These are phyloP conservation scores for Tanozyma kutaoensis DNA, from an alignment of 805 yeast species.

Conservation along the genomic window DNA sequence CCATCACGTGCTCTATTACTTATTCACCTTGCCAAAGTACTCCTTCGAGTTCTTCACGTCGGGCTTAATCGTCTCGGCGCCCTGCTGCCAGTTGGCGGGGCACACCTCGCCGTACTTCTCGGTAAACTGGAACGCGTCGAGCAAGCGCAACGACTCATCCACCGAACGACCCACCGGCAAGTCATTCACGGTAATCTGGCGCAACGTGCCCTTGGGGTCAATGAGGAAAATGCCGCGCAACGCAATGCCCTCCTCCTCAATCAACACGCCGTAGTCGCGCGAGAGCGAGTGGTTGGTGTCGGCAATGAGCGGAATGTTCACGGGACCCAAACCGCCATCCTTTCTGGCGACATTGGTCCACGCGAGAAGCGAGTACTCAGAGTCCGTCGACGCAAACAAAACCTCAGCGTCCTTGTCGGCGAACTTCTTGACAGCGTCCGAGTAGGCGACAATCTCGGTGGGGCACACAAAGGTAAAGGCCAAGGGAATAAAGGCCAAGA, in stretches of 20 bases:
- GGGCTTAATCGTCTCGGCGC: slow-evolving; percentile 76
- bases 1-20: slow-evolving; percentile 7
- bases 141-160: slow-evolving; percentile 92
- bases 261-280: slow-evolving; percentile 92
- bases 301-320: slow-evolving; percentile 87
- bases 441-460: slow-evolving; percentile 97
- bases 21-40: slow-evolving; percentile 35
- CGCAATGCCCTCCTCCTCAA: slow-evolving; percentile 94
- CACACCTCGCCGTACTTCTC: slow-evolving; percentile 99
- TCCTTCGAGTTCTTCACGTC: slow-evolving; percentile 9
- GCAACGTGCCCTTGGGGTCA: slow-evolving; percentile 87
- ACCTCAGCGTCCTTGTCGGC: slow-evolving; percentile 77
- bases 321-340: slow-evolving; percentile 97
- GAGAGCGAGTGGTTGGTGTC: slow-evolving; percentile 95
- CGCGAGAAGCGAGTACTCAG: slow-evolving; percentile 93
- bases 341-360: slow-evolving; percentile 96
- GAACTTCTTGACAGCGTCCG: slow-evolving; percentile 88
- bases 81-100: slow-evolving; percentile 96
- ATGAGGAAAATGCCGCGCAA: slow-evolving; percentile 97
- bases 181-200: slow-evolving; percentile 97
- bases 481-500: slow-evolving; percentile 93
- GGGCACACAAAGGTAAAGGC: slow-evolving; percentile 99
- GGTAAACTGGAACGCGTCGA: slow-evolving; percentile 99
- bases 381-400: slow-evolving; percentile 94
- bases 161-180: slow-evolving; percentile 99